Evolutionary conservation across 1,284 basidiomycete genomes (phyloP).

Genomic region (Athelia psychrophila): DNA sequence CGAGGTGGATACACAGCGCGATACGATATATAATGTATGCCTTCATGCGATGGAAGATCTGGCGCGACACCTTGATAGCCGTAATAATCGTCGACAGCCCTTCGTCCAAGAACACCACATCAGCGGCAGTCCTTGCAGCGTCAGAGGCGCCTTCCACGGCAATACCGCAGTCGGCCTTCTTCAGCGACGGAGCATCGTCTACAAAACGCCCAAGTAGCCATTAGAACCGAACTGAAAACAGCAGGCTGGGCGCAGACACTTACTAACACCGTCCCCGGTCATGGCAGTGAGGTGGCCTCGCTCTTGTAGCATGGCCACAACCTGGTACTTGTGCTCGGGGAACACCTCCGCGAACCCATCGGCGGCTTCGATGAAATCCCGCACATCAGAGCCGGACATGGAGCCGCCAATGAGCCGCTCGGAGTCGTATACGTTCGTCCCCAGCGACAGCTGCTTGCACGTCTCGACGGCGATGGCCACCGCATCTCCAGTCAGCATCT

Average conservation of each 20-base stretch:
- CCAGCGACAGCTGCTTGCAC: constrained; percentile 33
- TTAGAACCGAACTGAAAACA: neutral
- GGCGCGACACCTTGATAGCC: constrained; percentile 52
- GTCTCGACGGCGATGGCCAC: constrained; percentile 56
- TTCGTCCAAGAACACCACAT: constrained; percentile 47
- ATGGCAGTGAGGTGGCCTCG: constrained; percentile 53
- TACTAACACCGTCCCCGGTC: constrained; percentile 38
- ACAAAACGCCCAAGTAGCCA: constrained; percentile 6
- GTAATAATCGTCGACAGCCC: constrained; percentile 39
- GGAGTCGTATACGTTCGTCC: constrained; percentile 53
- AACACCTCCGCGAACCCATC: constrained; percentile 58
- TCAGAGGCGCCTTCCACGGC: constrained; percentile 47
- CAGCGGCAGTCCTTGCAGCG: constrained; percentile 43
- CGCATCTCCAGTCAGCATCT: constrained; percentile 59
- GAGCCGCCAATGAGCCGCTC: constrained; percentile 49
- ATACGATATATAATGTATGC: constrained; percentile 17
- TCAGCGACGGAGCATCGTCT: constrained; percentile 42
- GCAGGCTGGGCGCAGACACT: constrained; percentile 3
- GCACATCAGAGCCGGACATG: constrained; percentile 49
- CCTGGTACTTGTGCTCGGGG: constrained; percentile 42
- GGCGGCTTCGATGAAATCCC: constrained; percentile 50
- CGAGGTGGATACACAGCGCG: constrained; percentile 52
- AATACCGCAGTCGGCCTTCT: constrained; percentile 44
- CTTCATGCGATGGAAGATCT: constrained; percentile 47
- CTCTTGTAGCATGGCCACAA: constrained; percentile 50